Conservation (phyloP, 73 alveolate genomes). For the Vitrella brassicaformis region DNA sequence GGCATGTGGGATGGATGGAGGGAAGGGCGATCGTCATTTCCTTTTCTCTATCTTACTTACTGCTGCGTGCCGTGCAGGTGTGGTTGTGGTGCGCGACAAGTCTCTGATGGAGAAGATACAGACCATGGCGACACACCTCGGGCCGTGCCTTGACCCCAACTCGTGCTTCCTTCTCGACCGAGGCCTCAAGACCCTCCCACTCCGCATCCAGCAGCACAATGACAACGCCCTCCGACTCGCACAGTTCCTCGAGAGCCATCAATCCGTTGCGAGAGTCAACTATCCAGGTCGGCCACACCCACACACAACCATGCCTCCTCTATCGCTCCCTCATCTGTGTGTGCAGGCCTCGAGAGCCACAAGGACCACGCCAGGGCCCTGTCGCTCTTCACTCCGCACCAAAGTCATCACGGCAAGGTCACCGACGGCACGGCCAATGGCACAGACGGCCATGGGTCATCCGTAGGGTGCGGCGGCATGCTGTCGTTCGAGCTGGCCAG, state of each 20-base stretch:
- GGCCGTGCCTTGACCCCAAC: slow-evolving; percentile 56
- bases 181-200: slow-evolving; percentile 76
- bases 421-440: neutral
- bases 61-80: no score
- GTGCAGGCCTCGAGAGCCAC: neutral
- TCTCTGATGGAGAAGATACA: no score
- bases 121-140: slow-evolving; percentile 68
- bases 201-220: slow-evolving; percentile 66
- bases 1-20: slow-evolving; percentile 56
- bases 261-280: neutral
- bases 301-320: no score
- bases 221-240: slow-evolving; percentile 77
- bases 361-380: neutral
- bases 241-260: slow-evolving; percentile 48
- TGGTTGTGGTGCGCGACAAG: no score
- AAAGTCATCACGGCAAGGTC: no score
- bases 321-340: no score
- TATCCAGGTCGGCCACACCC: no score
- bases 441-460: no score
- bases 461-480: neutral
- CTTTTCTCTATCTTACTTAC: slow-evolving; percentile 41
- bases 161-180: slow-evolving; percentile 10
- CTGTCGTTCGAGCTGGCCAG: neutral
- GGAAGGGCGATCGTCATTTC: neutral
- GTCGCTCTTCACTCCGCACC: neutral